These are phyloP conservation scores for Albifimbria verrucaria DNA, from an alignment of 2,329 filamentous ascomycete genomes.

Conservation along the genomic window DNA sequence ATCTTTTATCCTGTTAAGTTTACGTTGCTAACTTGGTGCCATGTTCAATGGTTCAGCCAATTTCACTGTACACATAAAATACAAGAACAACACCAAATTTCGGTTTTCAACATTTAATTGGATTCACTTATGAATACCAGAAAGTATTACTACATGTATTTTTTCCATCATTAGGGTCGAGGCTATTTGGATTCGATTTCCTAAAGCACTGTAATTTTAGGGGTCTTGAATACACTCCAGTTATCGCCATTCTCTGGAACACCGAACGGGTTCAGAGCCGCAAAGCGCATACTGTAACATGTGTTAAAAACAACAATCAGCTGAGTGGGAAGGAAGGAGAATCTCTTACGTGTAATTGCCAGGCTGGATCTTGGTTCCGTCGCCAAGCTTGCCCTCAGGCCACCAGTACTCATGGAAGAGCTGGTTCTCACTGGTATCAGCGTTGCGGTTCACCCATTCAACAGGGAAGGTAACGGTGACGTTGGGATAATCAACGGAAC, in stretches of 20 bases:
- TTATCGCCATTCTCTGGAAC: background rate
- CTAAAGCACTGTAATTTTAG: background rate
- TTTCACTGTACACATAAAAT: no score
- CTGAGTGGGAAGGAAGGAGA: no score
- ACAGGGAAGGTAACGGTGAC: background rate
- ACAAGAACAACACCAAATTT: no score
- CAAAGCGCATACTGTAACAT: background rate
- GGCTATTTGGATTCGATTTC: background rate
- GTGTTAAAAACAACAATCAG: background rate
- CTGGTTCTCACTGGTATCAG: constrained; percentile 1
- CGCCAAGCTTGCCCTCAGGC: constrained; percentile 1
- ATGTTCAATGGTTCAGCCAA: no score
- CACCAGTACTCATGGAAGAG: constrained; percentile 1
- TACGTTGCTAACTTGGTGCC: no score
- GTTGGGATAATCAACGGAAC: background rate
- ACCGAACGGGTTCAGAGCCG: background rate
- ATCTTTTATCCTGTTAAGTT: no score
- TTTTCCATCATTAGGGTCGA: no score
- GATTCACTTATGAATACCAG: no score
- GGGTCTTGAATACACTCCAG: constrained; percentile 1
- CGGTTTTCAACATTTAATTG: no score
- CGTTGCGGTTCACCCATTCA: background rate
- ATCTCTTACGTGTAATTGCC: background rate
- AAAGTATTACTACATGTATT: no score
- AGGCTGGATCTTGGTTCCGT: background rate